Percentiles rank a stretch among this genome's conserved stretches.
Conservation (phyloP, 1,284 basidiomycete species). For the Fomitopsis betulina region DNA sequence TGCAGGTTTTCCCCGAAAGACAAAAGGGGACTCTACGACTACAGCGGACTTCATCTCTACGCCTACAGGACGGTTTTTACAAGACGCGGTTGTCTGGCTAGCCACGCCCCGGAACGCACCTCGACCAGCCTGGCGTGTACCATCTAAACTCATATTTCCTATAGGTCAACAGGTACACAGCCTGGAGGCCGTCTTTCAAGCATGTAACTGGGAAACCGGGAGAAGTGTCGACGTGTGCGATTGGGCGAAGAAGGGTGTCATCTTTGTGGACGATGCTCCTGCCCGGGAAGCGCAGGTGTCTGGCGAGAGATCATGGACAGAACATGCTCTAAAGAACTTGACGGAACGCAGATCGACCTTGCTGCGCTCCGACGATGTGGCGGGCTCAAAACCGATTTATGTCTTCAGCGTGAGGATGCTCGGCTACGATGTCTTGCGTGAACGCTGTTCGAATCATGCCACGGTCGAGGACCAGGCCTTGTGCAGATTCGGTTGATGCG, state of each 20-base stretch:
- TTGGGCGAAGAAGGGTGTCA: conserved; percentile 22
- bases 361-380: background rate
- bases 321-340: conserved; percentile 9
- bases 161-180: conserved; percentile 15
- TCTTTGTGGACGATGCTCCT: conserved; percentile 22
- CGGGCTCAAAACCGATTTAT: conserved; percentile 13
- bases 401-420: conserved; percentile 21
- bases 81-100: conserved; percentile 20
- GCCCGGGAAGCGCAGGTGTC: background rate
- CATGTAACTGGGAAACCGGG: conserved; percentile 20
- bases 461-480: conserved; percentile 15
- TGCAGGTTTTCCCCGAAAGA: too few relatives aligned
- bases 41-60: background rate
- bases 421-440: conserved; percentile 14
- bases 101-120: conserved; percentile 12
- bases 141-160: conserved; percentile 19
- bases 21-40: background rate
- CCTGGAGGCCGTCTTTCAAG: conserved; percentile 20
- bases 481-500: conserved; percentile 18
- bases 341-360: conserved; percentile 9
- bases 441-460: background rate
- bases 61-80: conserved; percentile 15
- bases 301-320: conserved; percentile 1
- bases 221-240: background rate
- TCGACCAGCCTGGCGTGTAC: conserved; percentile 20